Evolutionary conservation across 2,329 filamentous ascomycete species (phyloP).

Genomic region (Xylariaceae sp.): DNA sequence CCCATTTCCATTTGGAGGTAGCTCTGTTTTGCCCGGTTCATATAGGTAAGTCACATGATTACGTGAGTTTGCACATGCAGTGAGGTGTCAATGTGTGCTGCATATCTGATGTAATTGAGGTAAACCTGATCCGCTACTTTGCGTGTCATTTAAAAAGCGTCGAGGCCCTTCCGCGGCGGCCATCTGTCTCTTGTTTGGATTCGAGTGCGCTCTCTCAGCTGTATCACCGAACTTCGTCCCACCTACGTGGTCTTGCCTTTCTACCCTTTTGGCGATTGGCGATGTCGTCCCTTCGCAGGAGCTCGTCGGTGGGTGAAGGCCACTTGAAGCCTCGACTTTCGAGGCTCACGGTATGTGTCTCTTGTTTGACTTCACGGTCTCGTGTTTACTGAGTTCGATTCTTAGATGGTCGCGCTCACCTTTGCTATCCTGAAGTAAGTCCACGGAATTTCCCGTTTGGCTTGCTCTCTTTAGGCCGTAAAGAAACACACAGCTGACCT

Average conservation of each 20-base stretch:
- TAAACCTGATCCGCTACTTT: background rate
- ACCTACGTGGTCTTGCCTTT: background rate
- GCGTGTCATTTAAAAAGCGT: background rate
- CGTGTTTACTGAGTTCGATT: background rate
- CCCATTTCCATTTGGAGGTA: background rate
- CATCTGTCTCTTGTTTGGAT: background rate
- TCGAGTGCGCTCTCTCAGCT: background rate
- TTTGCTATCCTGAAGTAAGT: slow-evolving; percentile 43
- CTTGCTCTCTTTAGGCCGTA: background rate
- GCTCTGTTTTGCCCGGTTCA: background rate
- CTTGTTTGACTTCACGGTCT: background rate
- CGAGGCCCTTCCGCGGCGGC: background rate
- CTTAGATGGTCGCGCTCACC: slow-evolving; percentile 39
- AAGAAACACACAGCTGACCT: background rate
- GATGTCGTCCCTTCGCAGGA: slow-evolving; percentile 14
- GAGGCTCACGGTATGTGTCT: slow-evolving; percentile 29
- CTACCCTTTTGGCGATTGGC: background rate
- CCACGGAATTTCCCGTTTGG: background rate
- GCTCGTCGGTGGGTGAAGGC: slow-evolving; percentile 24
- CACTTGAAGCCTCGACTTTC: slow-evolving; percentile 37
- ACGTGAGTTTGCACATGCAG: background rate
- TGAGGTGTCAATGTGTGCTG: too few species aligned
- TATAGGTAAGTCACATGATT: background rate
- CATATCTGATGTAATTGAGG: background rate
- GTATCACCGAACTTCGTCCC: too few species aligned